Base-by-base conservation (phyloP, 345 rosid genomes). In the Citrus medica region DNA sequence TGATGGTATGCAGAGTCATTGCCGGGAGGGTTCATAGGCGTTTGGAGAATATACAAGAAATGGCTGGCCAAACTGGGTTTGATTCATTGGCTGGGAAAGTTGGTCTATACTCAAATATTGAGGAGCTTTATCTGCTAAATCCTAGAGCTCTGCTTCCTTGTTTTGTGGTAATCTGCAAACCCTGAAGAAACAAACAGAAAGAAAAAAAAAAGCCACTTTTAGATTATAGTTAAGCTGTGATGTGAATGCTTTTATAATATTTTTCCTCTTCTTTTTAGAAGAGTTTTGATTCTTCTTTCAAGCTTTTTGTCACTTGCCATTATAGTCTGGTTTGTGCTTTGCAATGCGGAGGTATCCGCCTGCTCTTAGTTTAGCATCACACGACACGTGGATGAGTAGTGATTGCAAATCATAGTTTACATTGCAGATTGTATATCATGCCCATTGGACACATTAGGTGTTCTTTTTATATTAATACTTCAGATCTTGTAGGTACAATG, bases 11-110 rank as follows among this genome's bases (percentile, higher is more conserved):
- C 83, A 79, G 99, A 82, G 99, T 95, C 22, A 92, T 95, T 32
- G 99, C 99, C 2, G 99, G 99, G 24, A 92, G 99, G 80, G 99
- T 95, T 60, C 99, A 95, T 76, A 85, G 93, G 83, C 98, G 98
- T 22, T 79, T 95, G 83, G 98, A 93, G 82, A 91, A 95, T 78
- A 91, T 89, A 80, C 93, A 90, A 77, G 99, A 92, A 85, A 87
- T 92, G 79, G 83, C 89, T 62, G 90, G 97, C 40, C 91, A 91
- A 83, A 89, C 86, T 22, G 99, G 98, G 81, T 93, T 95, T 76
- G 99, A 95, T 88, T 95, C 99, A 12, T 86, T 95, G 79, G 98
- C 99, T 1, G 99, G 99, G 0, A 95, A 92, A 85, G 95, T 95
- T 75, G 99, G 99, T 61, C 87, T 95, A 58, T 93, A 93, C 75